Evolutionary conservation across 306 rosid genomes (phyloP), one percentile per base, ranked within the genome.

Genomic region (Senna siamea): DNA sequence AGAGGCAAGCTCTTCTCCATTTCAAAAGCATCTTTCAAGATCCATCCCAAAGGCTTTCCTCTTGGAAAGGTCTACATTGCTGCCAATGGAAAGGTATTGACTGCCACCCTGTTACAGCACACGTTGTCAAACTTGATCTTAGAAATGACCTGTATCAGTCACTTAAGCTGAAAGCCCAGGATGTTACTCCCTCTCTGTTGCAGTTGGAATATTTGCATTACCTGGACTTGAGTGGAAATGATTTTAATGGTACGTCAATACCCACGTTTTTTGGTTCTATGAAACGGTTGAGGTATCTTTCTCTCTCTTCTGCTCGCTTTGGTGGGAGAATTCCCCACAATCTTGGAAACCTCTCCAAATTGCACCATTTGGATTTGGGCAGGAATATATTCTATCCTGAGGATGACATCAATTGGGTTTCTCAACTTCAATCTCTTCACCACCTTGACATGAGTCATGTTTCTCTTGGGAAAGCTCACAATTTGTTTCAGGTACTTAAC

Each of bases 301-400:
- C 40, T 7, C n/a, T 59, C 43, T 28, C 15, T 7, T 0, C 0
- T 1, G 34, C 70, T 6, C 0, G 6, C 20, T 64, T 64, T 17
- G 2, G 11, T 19, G 54, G 70, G 34, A 43, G 12, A 54, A 44
- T 65, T 43, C 70, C 70, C 5, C 2, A 15, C 2, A 41, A 65
- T 20, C 19, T 65, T 32, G 70, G 38, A 14, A 65, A 43, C 8
- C 53, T 74, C 15, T 51, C 19, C 13, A 58, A 41, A 56, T 19
- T 46, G 70, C 26, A 6, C 38, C 69, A 47, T 72, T 74, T 67
- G 32, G 52, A 9, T 43, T 28, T 40, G 11, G 38, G 68, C 11
- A 13, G 3, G 51, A 5, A 50, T 17, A 40, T 70, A 8, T 26
- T 26, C 1, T 26, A 1, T 26, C 17, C 32, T 18, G 23, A 0